Percentiles rank a stretch among this genome's conserved stretches.
Evolutionary conservation across 331 rosid genomes (phyloP).

Genomic region (Rosa hybrid): DNA sequence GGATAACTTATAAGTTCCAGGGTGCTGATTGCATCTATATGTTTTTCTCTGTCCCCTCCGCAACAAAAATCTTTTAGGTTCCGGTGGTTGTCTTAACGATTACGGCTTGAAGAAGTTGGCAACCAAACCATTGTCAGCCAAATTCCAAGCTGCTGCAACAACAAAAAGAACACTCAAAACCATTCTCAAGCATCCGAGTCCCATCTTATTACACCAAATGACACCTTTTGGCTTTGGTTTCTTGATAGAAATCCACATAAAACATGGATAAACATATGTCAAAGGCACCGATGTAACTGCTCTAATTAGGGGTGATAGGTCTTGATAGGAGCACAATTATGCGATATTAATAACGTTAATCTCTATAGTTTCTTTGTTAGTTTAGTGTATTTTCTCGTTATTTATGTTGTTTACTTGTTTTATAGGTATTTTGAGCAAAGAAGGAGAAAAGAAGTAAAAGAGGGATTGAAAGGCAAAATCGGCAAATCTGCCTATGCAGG

Average conservation of each 20-base stretch:
- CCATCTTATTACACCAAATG: conserved; percentile 39
- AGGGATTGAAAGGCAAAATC: too few species aligned
- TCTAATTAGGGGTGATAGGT: conserved; percentile 42
- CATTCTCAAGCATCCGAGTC: conserved; percentile 56
- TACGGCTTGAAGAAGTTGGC: conserved; percentile 62
- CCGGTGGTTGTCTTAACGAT: neutral
- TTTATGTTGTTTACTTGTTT: too few species aligned
- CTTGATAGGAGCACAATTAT: neutral
- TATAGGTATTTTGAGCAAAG: too few species aligned
- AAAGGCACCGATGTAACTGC: conserved; percentile 55
- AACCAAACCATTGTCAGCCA: conserved; percentile 35
- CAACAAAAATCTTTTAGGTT: neutral
- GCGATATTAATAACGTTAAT: too few species aligned
- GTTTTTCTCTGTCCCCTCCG: neutral
- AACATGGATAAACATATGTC: conserved; percentile 65
- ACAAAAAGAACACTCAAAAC: conserved; percentile 38
- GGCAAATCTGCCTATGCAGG: too few species aligned
- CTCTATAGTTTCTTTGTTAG: too few species aligned
- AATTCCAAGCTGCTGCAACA: conserved; percentile 44
- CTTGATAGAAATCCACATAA: conserved; percentile 64
- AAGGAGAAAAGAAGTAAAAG: too few species aligned
- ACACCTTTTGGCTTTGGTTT: conserved; percentile 36
- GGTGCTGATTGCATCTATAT: neutral
- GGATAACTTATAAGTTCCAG: neutral
- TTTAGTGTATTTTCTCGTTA: too few species aligned